These are phyloP conservation scores for Euphorbia tirucalli DNA, from an alignment of 345 rosid genomes.

Conservation along the genomic window DNA sequence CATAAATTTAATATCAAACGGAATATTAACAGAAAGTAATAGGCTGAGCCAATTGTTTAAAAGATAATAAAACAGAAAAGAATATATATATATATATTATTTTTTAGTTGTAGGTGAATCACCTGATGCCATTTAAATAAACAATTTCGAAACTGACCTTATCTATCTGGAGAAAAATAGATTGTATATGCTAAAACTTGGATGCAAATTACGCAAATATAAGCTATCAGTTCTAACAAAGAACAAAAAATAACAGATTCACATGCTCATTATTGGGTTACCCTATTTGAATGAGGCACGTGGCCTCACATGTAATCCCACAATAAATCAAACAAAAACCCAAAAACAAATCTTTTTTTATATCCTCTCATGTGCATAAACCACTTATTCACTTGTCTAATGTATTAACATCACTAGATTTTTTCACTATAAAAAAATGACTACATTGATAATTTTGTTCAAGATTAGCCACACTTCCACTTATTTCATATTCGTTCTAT, in stretches of 20 bases:
- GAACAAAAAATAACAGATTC: not conserved
- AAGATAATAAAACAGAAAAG: too few relatives aligned
- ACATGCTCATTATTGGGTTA: constrained; percentile 2
- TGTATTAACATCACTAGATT: too few relatives aligned
- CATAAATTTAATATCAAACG: not conserved
- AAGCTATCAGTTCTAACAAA: not conserved
- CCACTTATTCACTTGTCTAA: not conserved
- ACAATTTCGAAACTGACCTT: not conserved
- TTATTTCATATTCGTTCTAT: too few relatives aligned
- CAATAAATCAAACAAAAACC: too few relatives aligned
- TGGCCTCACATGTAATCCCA: constrained; percentile 8
- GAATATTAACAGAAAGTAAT: not conserved
- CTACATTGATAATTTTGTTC: too few relatives aligned
- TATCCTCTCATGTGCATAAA: constrained; percentile 17
- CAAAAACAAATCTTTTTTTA: too few relatives aligned
- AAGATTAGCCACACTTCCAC: too few relatives aligned
- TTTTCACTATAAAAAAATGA: too few relatives aligned
- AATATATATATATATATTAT: too few relatives aligned
- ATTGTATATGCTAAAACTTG: too few relatives aligned
- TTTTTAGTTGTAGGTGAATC: not conserved
- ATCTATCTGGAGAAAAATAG: not conserved
- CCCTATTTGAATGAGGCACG: constrained; percentile 15
- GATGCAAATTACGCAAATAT: not conserved
- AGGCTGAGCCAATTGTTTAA: too few relatives aligned
- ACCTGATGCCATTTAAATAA: not conserved